These are phyloP conservation scores for Ustanciosporium gigantosporum DNA, from an alignment of 1,284 basidiomycete genomes.

Conservation along the genomic window DNA sequence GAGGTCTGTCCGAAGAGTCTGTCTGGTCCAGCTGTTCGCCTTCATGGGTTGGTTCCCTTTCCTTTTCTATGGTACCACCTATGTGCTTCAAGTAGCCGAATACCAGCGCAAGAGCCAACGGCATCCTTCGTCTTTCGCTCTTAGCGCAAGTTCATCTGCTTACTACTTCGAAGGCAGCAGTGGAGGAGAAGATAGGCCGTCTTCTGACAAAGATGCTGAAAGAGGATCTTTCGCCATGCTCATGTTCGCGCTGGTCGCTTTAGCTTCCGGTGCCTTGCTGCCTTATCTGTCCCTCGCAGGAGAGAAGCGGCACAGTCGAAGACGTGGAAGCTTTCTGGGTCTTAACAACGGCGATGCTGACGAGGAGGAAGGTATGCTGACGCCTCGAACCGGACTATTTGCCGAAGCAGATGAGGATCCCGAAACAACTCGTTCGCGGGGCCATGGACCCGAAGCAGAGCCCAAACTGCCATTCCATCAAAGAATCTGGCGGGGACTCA, in stretches of 20 bases:
- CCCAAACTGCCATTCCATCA: conserved; percentile 6
- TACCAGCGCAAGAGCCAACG: conserved; percentile 69
- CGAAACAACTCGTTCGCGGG: conserved; percentile 3
- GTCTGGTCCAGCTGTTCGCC: conserved; percentile 78
- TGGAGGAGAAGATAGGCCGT: background rate
- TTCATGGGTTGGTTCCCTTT: conserved; percentile 76
- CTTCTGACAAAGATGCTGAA: conserved; percentile 40
- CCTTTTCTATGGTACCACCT: conserved; percentile 72
- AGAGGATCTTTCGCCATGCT: conserved; percentile 55
- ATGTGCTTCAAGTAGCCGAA: conserved; percentile 85
- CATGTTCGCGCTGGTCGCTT: conserved; percentile 48
- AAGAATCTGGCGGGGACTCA: conserved; percentile 11
- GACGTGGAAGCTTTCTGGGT: background rate
- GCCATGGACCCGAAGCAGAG: conserved; percentile 1
- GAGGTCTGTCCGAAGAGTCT: conserved; percentile 66
- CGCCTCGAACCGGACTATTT: conserved; percentile 1
- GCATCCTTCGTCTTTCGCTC: background rate
- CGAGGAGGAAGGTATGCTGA: background rate
- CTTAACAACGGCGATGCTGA: background rate
- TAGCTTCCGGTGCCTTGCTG: conserved; percentile 39
- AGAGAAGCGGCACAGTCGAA: conserved; percentile 1
- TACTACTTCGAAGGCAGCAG: background rate
- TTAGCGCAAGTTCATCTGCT: too few species aligned
- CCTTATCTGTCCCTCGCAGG: conserved; percentile 49
- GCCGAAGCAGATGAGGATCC: conserved; percentile 3